Evolutionary conservation across 164 flowering plant genomes (phyloP).

Genomic region (Houttuynia cordata): DNA sequence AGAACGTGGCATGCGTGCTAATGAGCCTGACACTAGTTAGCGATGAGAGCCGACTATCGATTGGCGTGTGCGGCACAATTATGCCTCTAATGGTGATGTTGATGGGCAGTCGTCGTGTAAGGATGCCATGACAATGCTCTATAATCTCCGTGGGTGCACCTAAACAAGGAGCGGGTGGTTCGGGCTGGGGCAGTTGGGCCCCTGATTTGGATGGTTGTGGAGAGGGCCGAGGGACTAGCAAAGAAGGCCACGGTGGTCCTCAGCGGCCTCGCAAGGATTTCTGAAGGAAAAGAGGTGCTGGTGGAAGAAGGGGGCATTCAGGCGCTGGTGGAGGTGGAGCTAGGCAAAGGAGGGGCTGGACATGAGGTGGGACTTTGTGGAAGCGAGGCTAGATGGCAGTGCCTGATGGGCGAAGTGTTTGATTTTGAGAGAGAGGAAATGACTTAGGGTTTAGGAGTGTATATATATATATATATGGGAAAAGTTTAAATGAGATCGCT

Average conservation of each 20-base stretch:
- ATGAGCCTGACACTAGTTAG: slow-evolving; percentile 61
- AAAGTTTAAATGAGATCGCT: no score
- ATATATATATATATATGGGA: no score
- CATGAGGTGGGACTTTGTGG: no score
- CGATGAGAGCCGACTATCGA: slow-evolving; percentile 72
- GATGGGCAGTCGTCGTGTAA: slow-evolving; percentile 58
- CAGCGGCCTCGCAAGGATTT: slow-evolving; percentile 60
- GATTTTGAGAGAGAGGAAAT: no score
- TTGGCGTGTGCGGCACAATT: slow-evolving; percentile 93
- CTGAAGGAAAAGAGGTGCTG: slow-evolving; percentile 51
- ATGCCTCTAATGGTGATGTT: slow-evolving; percentile 75
- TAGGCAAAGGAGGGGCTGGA: no score
- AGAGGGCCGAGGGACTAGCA: slow-evolving; percentile 60
- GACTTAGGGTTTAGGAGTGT: no score
- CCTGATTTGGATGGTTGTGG: slow-evolving; percentile 61
- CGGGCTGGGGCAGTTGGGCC: slow-evolving; percentile 81
- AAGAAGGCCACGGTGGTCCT: slow-evolving; percentile 96
- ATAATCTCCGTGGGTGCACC: slow-evolving; percentile 58
- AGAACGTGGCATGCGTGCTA: slow-evolving; percentile 91
- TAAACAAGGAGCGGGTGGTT: slow-evolving; percentile 87
- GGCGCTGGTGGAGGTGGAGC: slow-evolving; percentile 85
- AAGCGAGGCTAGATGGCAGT: no score
- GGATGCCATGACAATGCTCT: slow-evolving; percentile 83
- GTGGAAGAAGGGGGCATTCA: slow-evolving; percentile 85
- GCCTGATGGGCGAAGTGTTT: no score